Conservation (phyloP, 441 rosid genomes). For the Hura crepitans region DNA sequence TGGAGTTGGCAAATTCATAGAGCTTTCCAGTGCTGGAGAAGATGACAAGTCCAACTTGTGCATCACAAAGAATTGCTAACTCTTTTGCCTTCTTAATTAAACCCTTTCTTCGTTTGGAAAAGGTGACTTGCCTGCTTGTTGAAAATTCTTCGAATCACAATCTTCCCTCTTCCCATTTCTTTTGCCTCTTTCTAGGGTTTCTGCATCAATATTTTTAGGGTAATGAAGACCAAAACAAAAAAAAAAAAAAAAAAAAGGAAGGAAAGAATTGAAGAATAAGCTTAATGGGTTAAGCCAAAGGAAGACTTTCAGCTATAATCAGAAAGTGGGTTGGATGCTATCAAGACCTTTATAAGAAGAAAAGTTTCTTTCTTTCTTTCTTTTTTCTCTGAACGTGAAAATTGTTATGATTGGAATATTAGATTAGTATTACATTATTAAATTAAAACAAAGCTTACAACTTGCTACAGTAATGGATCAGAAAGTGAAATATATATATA, state of each 20-base stretch:
- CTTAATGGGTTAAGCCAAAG: constrained; percentile 14
- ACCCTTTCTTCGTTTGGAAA: constrained; percentile 55
- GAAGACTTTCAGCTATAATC: constrained; percentile 6
- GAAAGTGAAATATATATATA: no score
- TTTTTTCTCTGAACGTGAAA: neutral
- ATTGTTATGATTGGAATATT: neutral
- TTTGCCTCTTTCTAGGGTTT: constrained; percentile 19
- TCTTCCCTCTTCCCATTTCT: constrained; percentile 61
- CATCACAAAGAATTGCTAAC: constrained; percentile 55
- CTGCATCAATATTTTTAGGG: constrained; percentile 5
- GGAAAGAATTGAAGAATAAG: neutral
- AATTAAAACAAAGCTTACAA: neutral
- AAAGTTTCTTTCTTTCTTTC: neutral
- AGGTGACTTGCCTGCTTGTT: constrained; percentile 56
- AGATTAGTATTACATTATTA: neutral
- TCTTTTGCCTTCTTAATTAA: constrained; percentile 58
- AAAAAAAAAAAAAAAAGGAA: neutral
- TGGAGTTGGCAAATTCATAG: constrained; percentile 50
- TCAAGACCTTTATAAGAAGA: constrained; percentile 1
- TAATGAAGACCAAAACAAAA: neutral
- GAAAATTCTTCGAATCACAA: constrained; percentile 46
- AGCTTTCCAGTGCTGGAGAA: constrained; percentile 58
- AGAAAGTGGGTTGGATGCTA: neutral
- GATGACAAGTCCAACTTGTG: constrained; percentile 48
- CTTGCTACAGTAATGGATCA: neutral